Base-by-base conservation (phyloP, 805 yeast species). In the Yamadazyma philogaea region DNA sequence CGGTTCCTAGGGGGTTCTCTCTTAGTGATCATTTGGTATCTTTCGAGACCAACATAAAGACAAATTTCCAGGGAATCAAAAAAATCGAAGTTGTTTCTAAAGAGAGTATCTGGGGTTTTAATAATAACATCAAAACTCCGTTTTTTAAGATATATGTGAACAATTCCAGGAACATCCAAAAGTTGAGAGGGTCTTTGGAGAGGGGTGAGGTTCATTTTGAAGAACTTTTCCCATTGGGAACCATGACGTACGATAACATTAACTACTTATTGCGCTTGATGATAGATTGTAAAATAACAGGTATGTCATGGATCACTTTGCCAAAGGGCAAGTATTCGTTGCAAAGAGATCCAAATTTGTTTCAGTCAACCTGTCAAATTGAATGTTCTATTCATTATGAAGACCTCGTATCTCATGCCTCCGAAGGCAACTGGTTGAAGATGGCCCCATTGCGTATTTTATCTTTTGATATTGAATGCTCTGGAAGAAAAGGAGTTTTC, bases 401-500 rank as follows among this genome's bases (percentile, higher is more conserved):
- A 22, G 82, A 87, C 50, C 61, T 93, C 39, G 60, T 87, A 0
- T 74, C 96, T 1, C 98, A 88, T 60, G 75, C 88, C 1, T 76
- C 96, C 0, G 98, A 91, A 58, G 97, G 96, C 4, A 89, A 90
- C 47, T 95, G 95, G 90, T 77, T 88, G 27, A 84, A 81, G 51
- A 83, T 86, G 68, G 98, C 99, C 1, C 99, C 99, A 0, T 72
- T 93, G 46, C 82, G 99, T 56, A 82, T 93, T 37, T 70, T 93
- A 51, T 89, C 97, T 8, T 91, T 93, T 61, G 99, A 93, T 73
- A 93, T 93, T 47, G 99, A 93, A 64, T 93, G 99, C 75, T 93
- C 99, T 3, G 99, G 99, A 34, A 79, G 99, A 64, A 85, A 87
- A 50, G 99, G 99, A 41, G 77, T 93, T 10, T 93, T 93, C 61